A percentile compares a stretch with the other conserved stretches of the same genome.
These are phyloP conservation scores for Mrakia gelida DNA, from an alignment of 768 basidiomycete genomes.

Conservation along the genomic window DNA sequence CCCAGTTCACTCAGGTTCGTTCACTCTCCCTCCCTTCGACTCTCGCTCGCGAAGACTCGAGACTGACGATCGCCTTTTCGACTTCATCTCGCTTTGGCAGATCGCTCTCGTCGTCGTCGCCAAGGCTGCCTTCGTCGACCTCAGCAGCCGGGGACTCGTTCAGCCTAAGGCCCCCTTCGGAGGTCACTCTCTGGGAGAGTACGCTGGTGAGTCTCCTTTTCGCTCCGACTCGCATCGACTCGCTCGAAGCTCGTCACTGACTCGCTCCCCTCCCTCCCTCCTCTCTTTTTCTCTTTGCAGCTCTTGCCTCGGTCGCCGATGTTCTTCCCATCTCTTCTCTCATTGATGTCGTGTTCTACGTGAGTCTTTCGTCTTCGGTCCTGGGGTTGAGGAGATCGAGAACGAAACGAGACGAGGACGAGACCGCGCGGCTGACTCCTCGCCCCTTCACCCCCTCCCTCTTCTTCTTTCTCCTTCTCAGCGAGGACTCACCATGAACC, in stretches of 20 bases:
- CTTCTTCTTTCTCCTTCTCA: neutral
- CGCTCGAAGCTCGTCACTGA: neutral
- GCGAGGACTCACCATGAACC: conserved; percentile 99
- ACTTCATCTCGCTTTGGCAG: conserved; percentile 51
- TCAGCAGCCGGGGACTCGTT: conserved; percentile 92
- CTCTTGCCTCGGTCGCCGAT: conserved; percentile 94
- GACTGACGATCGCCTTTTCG: neutral
- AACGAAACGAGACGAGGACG: neutral
- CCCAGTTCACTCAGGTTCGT: conserved; percentile 83
- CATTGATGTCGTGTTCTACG: conserved; percentile 96
- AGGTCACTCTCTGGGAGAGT: conserved; percentile 97
- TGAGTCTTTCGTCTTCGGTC: neutral
- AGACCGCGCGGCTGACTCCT: neutral
- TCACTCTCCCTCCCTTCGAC: neutral
- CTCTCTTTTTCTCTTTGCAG: conserved; percentile 39
- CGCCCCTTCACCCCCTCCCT: no score
- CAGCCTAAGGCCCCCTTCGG: conserved; percentile 86
- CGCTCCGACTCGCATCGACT: neutral
- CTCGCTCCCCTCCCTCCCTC: neutral
- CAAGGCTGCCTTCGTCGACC: conserved; percentile 96
- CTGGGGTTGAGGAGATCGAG: neutral
- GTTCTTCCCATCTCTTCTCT: conserved; percentile 90
- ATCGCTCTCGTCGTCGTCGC: conserved; percentile 97
- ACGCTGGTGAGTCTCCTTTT: conserved; percentile 52
- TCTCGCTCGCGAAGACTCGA: neutral